Base-by-base conservation (phyloP, 345 rosid genomes). In the Camelina hispida region DNA sequence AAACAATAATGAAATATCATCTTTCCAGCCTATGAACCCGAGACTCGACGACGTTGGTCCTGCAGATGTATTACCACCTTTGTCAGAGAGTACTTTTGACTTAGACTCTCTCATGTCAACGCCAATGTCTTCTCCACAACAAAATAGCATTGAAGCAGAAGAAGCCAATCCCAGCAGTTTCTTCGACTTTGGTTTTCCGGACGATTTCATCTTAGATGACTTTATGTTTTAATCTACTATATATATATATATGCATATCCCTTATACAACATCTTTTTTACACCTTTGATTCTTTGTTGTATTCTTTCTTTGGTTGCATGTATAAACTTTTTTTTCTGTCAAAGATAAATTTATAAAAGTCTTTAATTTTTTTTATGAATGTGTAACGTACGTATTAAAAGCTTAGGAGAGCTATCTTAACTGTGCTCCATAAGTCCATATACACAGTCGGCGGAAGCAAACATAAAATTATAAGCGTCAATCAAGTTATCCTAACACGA, bases 111-210 rank as follows among this genome's bases (percentile, higher is more conserved):
- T 89, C 10, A 38, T 83, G 62, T 85, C 93, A 10, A 86, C 91
- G 66, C 91, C 93, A 4, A 68, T 84, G 23, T 87, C 77, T 62
- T 89, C 85, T 75, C 85, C 83, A 78, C 85, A 9, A 83, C 85
- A 59, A 92, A 85, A 54, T 62, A 54, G 52, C 32, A 14, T 37
- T 53, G 93, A 94, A 74, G 87, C 72, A 65, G 95, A 88, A 65
- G 95, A 88, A 51, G 85, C 92, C 81, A 85, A 84, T 68, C 80
- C 86, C 84, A 87, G 87, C 80, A 82, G 81, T 83, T 85, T 90
- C 76, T 82, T 91, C 52, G 84, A 90, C 82, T 88, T 94, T 55
- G 91, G 86, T 28, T 84, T 90, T 79, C 96, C 93, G 1, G 89
- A 87, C 62, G 77, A 84, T 78, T 85, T 91, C 65, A 85, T 80